phyloP scores from a whole-genome alignment of 208 protist genomes.

The Wallacemonas sp. region DNA sequence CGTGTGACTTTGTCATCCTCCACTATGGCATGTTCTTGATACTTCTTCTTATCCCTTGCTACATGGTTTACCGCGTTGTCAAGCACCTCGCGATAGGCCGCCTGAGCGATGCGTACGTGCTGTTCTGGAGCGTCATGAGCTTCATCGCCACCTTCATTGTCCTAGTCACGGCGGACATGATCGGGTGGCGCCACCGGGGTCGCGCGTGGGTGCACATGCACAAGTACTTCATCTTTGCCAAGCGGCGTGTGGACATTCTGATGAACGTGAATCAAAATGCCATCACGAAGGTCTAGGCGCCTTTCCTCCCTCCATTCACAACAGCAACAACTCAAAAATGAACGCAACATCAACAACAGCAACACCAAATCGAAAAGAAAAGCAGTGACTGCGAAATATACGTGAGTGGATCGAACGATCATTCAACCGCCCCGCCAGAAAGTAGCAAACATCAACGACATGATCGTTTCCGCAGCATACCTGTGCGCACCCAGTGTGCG shows the following conservation, averaged over 20 bases:
- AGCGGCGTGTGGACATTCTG: conserved; percentile 61
- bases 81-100: conserved; percentile 21
- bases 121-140: conserved; percentile 77
- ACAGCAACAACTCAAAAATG: too few relatives aligned
- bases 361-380: too few relatives aligned
- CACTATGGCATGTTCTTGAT: conserved; percentile 69
- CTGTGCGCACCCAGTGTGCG: too few relatives aligned
- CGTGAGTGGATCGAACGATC: too few relatives aligned
- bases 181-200: conserved; percentile 38
- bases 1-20: conserved; percentile 76
- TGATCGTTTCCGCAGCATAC: too few relatives aligned
- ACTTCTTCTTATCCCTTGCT: conserved; percentile 51
- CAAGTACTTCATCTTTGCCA: conserved; percentile 81
- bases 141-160: conserved; percentile 44
- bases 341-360: too few relatives aligned
- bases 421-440: too few relatives aligned
- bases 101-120: conserved; percentile 47
- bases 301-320: too few relatives aligned
- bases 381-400: too few relatives aligned
- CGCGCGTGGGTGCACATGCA: conserved; percentile 78
- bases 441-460: too few relatives aligned
- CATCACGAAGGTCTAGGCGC: conserved; percentile 34
- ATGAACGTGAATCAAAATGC: conserved; percentile 63
- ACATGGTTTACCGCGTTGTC: conserved; percentile 47
- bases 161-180: conserved; percentile 42